A percentile compares a stretch with the other conserved stretches of the same genome.
These are phyloP conservation scores for Cyclanthera cordifolia DNA, from an alignment of 306 rosid genomes.

Conservation along the genomic window DNA sequence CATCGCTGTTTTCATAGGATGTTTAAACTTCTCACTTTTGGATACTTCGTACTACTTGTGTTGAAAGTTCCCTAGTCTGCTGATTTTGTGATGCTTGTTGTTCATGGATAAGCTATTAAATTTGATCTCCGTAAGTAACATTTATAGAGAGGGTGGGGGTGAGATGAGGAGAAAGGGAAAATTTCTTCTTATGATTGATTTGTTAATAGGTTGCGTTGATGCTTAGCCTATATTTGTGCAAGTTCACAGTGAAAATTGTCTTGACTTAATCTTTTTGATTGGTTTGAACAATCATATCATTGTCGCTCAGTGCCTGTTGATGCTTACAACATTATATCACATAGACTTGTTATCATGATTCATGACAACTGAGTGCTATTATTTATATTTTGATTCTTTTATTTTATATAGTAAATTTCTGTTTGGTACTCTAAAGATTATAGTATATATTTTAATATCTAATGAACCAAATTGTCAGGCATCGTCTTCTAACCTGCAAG, in stretches of 20 bases:
- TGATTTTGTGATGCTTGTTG: background rate
- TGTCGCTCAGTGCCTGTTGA: background rate
- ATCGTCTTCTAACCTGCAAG: too few species aligned
- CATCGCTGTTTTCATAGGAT: background rate
- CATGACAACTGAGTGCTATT: background rate
- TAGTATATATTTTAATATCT: too few species aligned
- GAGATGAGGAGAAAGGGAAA: background rate
- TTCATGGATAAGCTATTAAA: background rate
- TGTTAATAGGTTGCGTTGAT: background rate
- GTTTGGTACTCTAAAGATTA: too few species aligned
- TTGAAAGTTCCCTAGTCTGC: background rate
- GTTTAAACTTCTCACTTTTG: background rate
- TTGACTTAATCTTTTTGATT: background rate
- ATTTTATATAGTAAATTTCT: conserved; percentile 21
- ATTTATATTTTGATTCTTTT: background rate
- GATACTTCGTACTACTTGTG: background rate
- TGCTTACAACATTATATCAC: background rate
- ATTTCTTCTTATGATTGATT: background rate
- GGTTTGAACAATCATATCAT: background rate
- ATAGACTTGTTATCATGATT: background rate
- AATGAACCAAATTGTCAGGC: too few species aligned
- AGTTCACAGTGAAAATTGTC: background rate
- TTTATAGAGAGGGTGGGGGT: background rate
- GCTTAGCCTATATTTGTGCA: background rate
- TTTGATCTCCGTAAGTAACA: background rate